Conservation (phyloP, 2,329 filamentous ascomycete genomes). For the Arthroderma sp. region DNA sequence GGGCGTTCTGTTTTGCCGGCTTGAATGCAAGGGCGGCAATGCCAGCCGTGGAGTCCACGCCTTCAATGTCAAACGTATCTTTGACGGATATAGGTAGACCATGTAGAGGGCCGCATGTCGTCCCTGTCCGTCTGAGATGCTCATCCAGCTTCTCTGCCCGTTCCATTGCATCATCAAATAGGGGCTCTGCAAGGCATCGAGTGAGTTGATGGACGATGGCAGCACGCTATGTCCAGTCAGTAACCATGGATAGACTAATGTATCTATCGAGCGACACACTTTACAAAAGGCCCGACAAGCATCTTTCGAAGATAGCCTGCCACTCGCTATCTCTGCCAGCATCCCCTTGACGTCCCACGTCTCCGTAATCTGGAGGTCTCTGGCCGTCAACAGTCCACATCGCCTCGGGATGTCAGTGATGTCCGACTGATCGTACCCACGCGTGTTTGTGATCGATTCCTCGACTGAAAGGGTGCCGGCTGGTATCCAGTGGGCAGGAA, state of each 20-base stretch:
- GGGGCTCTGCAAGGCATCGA: slow-evolving; percentile 41
- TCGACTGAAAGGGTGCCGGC: slow-evolving; percentile 25
- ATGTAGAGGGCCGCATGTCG: slow-evolving; percentile 47
- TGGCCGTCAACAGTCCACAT: slow-evolving; percentile 40
- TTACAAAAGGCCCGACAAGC: slow-evolving; percentile 47
- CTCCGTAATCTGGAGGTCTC: slow-evolving; percentile 47
- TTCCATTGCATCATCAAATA: slow-evolving; percentile 40
- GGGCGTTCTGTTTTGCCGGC: slow-evolving; percentile 45
- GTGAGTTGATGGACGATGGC: slow-evolving; percentile 33
- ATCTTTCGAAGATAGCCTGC: slow-evolving; percentile 31
- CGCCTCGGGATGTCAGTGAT: slow-evolving; percentile 41
- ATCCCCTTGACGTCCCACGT: slow-evolving; percentile 36
- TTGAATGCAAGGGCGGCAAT: slow-evolving; percentile 50
- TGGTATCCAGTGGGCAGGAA: slow-evolving; percentile 25
- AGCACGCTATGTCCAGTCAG: slow-evolving; percentile 20
- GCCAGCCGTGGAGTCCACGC: slow-evolving; percentile 44
- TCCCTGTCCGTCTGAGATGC: slow-evolving; percentile 29
- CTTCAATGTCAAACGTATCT: slow-evolving; percentile 37
- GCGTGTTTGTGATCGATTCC: slow-evolving; percentile 26
- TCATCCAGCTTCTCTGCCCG: slow-evolving; percentile 39
- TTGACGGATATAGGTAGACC: slow-evolving; percentile 47
- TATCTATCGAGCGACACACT: slow-evolving; percentile 14
- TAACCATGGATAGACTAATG: not conserved
- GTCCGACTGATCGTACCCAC: slow-evolving; percentile 24
- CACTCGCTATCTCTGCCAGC: slow-evolving; percentile 24